Evolutionary conservation across 2,329 filamentous ascomycete genomes (phyloP).

Genomic region (Cytospora leucostoma): DNA sequence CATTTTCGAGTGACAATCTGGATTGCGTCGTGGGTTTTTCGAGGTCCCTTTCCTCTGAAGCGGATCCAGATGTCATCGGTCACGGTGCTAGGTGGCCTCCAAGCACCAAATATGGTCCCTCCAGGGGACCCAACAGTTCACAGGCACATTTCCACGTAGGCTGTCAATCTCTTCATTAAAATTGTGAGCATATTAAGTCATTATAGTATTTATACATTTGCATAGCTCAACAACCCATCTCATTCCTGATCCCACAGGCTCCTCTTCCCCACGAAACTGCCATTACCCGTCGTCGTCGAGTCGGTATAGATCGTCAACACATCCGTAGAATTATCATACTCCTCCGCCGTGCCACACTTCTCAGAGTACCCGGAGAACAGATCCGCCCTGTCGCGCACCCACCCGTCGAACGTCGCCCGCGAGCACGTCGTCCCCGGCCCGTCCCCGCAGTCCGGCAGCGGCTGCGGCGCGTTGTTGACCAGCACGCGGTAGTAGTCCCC

Average conservation of each 20-base stretch:
- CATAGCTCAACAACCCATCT: not conserved
- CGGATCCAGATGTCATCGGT: no score
- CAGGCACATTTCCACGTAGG: not conserved
- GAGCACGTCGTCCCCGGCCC: slow-evolving; percentile 49
- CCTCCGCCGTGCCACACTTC: slow-evolving; percentile 38
- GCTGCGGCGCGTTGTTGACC: slow-evolving; percentile 47
- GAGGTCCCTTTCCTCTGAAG: no score
- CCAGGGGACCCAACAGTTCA: no score
- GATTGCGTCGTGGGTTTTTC: not conserved
- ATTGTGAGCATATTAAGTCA: not conserved
- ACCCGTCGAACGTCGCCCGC: slow-evolving; percentile 40
- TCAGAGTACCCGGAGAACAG: slow-evolving; percentile 45
- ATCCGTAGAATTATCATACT: slow-evolving; percentile 41
- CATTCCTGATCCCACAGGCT: slow-evolving; percentile 25
- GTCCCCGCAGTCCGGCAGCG: slow-evolving; percentile 44
- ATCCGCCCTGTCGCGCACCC: slow-evolving; percentile 41
- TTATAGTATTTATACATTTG: not conserved
- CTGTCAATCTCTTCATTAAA: not conserved
- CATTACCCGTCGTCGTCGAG: slow-evolving; percentile 32
- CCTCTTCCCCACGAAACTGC: slow-evolving; percentile 34
- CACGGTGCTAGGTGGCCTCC: no score
- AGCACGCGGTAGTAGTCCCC: slow-evolving; percentile 52
- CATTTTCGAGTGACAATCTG: not conserved
- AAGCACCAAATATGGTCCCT: no score
- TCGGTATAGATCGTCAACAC: slow-evolving; percentile 39